These are phyloP conservation scores for Tulasnella sp. DNA, from an alignment of 768 basidiomycete species.

Conservation along the genomic window DNA sequence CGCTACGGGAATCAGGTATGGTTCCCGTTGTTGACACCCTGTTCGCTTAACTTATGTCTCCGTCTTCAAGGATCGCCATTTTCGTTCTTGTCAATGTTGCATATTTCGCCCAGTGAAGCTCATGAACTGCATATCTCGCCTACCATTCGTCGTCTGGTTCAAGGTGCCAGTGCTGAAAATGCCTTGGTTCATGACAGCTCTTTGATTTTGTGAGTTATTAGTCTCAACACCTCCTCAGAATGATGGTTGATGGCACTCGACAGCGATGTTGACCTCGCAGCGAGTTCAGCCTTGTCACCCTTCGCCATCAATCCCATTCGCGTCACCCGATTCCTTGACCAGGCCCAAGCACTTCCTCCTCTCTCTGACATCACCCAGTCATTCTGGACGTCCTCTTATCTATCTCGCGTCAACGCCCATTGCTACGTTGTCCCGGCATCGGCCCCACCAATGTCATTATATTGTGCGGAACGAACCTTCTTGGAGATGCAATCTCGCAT, in stretches of 20 bases:
- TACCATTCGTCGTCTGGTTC: slow-evolving; percentile 44
- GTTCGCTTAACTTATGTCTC: background rate
- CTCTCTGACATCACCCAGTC: slow-evolving; percentile 48
- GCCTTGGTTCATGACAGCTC: slow-evolving; percentile 29
- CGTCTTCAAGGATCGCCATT: slow-evolving; percentile 44
- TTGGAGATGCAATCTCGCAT: slow-evolving; percentile 48
- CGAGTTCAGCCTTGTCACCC: slow-evolving; percentile 27
- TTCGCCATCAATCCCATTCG: slow-evolving; percentile 29
- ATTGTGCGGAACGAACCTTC: slow-evolving; percentile 67
- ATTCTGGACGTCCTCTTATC: slow-evolving; percentile 61
- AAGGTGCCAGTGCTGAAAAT: slow-evolving; percentile 36
- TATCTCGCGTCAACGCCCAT: slow-evolving; percentile 65
- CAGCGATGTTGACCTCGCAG: slow-evolving; percentile 46
- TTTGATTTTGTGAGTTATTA: slow-evolving; percentile 16
- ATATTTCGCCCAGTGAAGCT: slow-evolving; percentile 49
- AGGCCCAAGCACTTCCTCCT: slow-evolving; percentile 36
- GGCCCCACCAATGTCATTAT: slow-evolving; percentile 67
- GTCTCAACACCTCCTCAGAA: background rate
- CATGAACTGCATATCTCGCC: slow-evolving; percentile 49
- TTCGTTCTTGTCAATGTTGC: slow-evolving; percentile 64
- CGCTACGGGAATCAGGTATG: slow-evolving; percentile 54
- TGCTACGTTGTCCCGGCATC: slow-evolving; percentile 80
- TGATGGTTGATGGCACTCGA: slow-evolving; percentile 34
- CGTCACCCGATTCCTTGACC: slow-evolving; percentile 26
- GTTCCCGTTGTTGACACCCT: background rate